These are phyloP conservation scores for Monosporascus sp. DNA, from an alignment of 2,329 filamentous ascomycete species.

Conservation along the genomic window DNA sequence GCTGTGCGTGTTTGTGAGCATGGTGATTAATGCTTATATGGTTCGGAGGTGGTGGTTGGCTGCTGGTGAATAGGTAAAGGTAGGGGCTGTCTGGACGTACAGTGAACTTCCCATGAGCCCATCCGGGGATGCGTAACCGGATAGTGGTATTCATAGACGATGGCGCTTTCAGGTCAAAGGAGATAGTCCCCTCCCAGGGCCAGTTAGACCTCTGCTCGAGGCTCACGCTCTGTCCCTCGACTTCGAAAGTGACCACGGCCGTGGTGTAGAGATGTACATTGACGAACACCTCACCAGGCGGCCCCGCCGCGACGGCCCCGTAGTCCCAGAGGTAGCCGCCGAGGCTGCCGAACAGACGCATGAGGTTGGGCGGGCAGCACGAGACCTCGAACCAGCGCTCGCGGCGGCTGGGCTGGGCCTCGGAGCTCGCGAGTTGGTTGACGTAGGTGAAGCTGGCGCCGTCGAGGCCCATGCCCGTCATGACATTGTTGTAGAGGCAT, in stretches of 20 bases:
- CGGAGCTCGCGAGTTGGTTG: constrained; percentile 54
- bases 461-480: constrained; percentile 51
- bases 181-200: constrained; percentile 51
- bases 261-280: constrained; percentile 54
- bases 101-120: constrained; percentile 33
- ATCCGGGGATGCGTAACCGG: constrained; percentile 48
- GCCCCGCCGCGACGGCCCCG: constrained; percentile 10
- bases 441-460: constrained; percentile 56
- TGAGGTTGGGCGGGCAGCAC: constrained; percentile 57
- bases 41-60: constrained; percentile 4
- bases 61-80: constrained; percentile 3
- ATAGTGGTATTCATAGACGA: constrained; percentile 32
- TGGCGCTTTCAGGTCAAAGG: constrained; percentile 36
- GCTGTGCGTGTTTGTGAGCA: constrained; percentile 8
- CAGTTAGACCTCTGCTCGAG: constrained; percentile 49
- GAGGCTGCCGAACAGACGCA: constrained; percentile 48
- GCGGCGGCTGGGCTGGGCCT: constrained; percentile 42
- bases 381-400: constrained; percentile 55
- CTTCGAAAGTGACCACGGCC: constrained; percentile 37
- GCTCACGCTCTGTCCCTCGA: constrained; percentile 27
- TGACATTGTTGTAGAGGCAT: constrained; percentile 54
- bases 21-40: not conserved
- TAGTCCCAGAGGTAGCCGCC: constrained; percentile 53
- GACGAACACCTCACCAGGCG: constrained; percentile 28
- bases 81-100: constrained; percentile 13